Evolutionary conservation across 2,329 filamentous ascomycete genomes (phyloP).

Genomic region (Colletotrichum tamarilloi): DNA sequence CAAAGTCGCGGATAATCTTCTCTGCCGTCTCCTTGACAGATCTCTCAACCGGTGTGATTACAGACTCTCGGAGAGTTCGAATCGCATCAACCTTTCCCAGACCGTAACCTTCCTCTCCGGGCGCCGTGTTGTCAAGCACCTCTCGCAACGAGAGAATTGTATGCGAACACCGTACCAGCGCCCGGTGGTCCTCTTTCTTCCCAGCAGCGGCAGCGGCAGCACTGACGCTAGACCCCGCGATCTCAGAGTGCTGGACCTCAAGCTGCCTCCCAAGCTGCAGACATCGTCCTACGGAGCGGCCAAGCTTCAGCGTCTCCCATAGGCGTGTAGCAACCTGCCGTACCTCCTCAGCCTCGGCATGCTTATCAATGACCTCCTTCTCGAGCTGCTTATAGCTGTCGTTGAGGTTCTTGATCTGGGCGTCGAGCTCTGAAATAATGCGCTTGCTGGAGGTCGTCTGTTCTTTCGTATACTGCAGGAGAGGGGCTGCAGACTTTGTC

Average conservation of each 20-base stretch:
- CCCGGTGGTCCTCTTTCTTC: constrained; percentile 77
- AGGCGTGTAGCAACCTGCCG: constrained; percentile 80
- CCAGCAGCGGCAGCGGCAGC: constrained; percentile 45
- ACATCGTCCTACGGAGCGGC: constrained; percentile 80
- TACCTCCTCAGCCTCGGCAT: constrained; percentile 88
- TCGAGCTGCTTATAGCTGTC: constrained; percentile 88
- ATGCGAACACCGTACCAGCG: constrained; percentile 84
- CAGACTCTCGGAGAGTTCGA: constrained; percentile 73
- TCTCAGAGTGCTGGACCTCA: constrained; percentile 84
- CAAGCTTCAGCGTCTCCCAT: constrained; percentile 82
- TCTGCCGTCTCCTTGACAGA: constrained; percentile 79
- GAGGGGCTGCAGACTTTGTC: constrained; percentile 82
- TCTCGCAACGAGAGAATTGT: constrained; percentile 82
- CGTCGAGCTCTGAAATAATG: constrained; percentile 81
- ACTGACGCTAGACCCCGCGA: constrained; percentile 55
- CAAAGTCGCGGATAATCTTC: constrained; percentile 85
- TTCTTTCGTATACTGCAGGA: constrained; percentile 81
- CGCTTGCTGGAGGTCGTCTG: constrained; percentile 78
- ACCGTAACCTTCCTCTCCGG: constrained; percentile 80
- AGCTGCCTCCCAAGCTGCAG: constrained; percentile 86
- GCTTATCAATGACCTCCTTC: constrained; percentile 85
- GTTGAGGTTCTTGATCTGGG: constrained; percentile 82
- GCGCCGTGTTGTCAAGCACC: constrained; percentile 73
- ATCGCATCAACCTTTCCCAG: constrained; percentile 81
- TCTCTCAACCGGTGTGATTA: constrained; percentile 79